Base-by-base conservation (phyloP, 495 filamentous ascomycete genomes). In the Monascus purpureus region DNA sequence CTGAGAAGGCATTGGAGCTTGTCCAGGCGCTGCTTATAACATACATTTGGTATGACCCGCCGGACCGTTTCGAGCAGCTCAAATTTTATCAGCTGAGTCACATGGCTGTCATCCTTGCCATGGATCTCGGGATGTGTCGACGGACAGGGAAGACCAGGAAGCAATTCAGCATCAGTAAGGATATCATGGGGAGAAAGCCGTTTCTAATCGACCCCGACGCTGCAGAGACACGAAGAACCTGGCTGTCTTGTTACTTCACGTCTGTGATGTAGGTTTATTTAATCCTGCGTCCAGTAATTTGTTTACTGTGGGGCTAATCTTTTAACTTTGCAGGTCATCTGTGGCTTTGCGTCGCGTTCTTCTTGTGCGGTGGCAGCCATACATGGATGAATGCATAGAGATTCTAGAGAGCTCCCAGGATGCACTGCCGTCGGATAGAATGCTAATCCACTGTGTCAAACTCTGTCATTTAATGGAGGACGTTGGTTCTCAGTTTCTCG, bases 51-150 rank as follows among this genome's bases (percentile, higher is more conserved):
- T 94, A 94, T 42, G 76, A 71, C 40, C 80, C 83, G 12, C 84
- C 86, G 1, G 78, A 87, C 32, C 66, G 77, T 33, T 80, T 75
- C 29, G 84, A 93, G 36, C 82, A 94, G 54, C 67, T 90, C 40
- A 92, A 90, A 45, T 93, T 88, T 47, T 92, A 92, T 51, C 82
- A 88, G 53, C 62, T 92, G 32, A 74, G 82, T 16, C 82, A 94
- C 44, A 70, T 87, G 31, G 82, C 85, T 5, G 80, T 82, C 19
- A 62, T 80, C 23, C 79, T 95, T 73, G 82, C 75, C 8, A 75
- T 95, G 42, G 90, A 97, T 47, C 67, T 95, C 25, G 87, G 86
- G 0, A 67, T 96, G 18, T 77, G 82, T 6, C 68, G 66, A 31
- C 52, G 50, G 6, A 39, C 43, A 2, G 28, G 32, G 29, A 36